phyloP scores from a whole-genome alignment of 2,329 filamentous ascomycete genomes.

The Tolypocladium inflatum region DNA sequence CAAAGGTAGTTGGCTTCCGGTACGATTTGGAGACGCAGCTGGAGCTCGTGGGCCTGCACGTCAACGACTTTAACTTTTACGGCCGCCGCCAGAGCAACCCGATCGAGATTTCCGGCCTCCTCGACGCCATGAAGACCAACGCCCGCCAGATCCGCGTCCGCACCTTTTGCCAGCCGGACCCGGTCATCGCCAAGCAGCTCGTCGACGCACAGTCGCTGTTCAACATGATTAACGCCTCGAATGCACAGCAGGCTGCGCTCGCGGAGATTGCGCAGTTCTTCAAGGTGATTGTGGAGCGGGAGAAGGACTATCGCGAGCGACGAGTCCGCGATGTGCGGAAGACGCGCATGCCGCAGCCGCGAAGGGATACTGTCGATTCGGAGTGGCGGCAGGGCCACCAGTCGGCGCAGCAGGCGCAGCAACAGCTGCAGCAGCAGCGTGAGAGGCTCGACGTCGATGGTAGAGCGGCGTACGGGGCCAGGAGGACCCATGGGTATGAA shows the following conservation, averaged over 20 bases:
- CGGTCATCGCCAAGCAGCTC: slow-evolving; percentile 48
- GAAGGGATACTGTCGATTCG: not conserved
- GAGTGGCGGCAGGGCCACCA: not conserved
- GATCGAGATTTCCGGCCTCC: slow-evolving; percentile 33
- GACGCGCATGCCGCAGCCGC: not conserved
- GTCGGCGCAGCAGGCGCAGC: not conserved
- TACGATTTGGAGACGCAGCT: slow-evolving; percentile 53
- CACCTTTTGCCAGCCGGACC: slow-evolving; percentile 49
- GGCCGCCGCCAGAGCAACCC: slow-evolving; percentile 33
- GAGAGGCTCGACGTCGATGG: not conserved
- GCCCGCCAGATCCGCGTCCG: slow-evolving; percentile 42
- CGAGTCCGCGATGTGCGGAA: slow-evolving; percentile 10
- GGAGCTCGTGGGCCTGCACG: slow-evolving; percentile 41
- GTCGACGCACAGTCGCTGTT: slow-evolving; percentile 42
- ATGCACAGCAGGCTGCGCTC: slow-evolving; percentile 34
- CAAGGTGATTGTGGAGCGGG: slow-evolving; percentile 40
- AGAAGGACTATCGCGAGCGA: slow-evolving; percentile 19
- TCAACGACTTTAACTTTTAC: slow-evolving; percentile 44
- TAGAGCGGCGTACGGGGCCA: not conserved
- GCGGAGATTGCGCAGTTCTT: slow-evolving; percentile 45
- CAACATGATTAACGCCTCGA: slow-evolving; percentile 35
- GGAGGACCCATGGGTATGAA: not conserved
- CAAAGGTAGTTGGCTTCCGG: slow-evolving; percentile 45
- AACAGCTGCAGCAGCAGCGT: not conserved
- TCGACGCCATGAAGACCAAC: slow-evolving; percentile 43